Base-by-base conservation (phyloP, 805 yeast species). In the Yamadazyma philogaea region DNA sequence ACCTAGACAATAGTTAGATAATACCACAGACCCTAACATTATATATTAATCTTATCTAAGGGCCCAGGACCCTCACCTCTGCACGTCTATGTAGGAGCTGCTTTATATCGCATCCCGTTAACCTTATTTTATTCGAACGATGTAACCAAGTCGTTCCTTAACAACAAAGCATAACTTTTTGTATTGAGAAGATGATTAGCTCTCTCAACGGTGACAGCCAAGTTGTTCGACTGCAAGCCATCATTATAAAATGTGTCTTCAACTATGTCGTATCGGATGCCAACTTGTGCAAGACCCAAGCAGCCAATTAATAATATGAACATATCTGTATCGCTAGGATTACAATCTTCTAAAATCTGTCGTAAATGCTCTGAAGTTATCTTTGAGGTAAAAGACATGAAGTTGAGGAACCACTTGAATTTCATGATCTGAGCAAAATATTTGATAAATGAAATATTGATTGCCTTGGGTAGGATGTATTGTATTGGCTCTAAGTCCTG, bases 321-420 rank as follows among this genome's bases (percentile, higher is more conserved):
- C 21, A 32, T 35, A n/a, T 37, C 34, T 4, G 35, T 39, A 31
- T 33, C 37, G 20, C 30, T 24, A 6, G 39, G 32, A 27, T 39
- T 43, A n/a, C 32, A 38, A 7, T 35, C 24, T n/a, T 43, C 35
- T 1, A 18, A 14, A 19, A 39, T 19, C 10, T 44, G 22, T 16
- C 34, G 27, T 12, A 37, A 24, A 14, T 31, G 8, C 14, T 34
- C 17, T 12, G 38, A 22, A 3, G 47, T 35, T 18, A 49, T 49
- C 31, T 42, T 44, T 6, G 44, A 38, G 2, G 46, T 38, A 15
- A 46, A 43, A n/a, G 37, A 42, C 35, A 49, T 40, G 15, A 49
- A 10, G 34, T 40, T 46, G n/a, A 49, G 35, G 28, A 49, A 49
- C 34, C 38, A 37, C 19, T 49, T 49, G 36, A 42, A 44, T 24